Base-by-base conservation (phyloP, 805 yeast species). In the Diddensiella caesifluorescens region DNA sequence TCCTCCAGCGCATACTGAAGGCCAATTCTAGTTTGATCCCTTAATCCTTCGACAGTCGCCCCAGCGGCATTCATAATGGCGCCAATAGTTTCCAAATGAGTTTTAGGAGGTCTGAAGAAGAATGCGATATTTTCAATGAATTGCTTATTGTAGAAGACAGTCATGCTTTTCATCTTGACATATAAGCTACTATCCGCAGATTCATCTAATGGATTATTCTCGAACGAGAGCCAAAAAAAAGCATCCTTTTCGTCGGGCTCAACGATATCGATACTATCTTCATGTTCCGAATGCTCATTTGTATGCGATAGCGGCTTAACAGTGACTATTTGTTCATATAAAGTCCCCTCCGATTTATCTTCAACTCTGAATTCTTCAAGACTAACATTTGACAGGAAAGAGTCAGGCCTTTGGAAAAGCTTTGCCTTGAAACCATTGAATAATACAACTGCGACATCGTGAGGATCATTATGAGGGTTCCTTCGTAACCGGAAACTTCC, bases 1-100 rank as follows among this genome's bases (percentile, higher is more conserved):
- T 90, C 95, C 48, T 88, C 95, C 52, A 94, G 70, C 0, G 96
- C 92, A 51, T 92, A 88, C 63, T 90, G 95, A 16, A 92, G 70
- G 0, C 97, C 97, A 48, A 92, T 73, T 54, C 96, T 70, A 0
- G 97, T 92, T 58, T 88, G 95, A 20, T 80, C 70, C 0, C 97
- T 80, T 48, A 92, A 69, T 1, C 94, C 97, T 55, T 88, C 96
- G 44, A 92, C 83, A 0, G 96, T 89, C 0, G 89, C 85, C 48
- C 89, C 95, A 0, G 99, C 98, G 1, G 96, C 97, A 60, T 77
- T 81, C 77, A 92, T 77, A 20, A 94, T 76, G 6, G 92, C 92
- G 27, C 88, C 90, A 18, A 92, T 78, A 0, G 97, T 88, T 55
- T 89, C 95, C 42, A 80, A 69, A 53, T 89, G 95, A 21, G 78